Conservation (phyloP, 2,329 filamentous ascomycete genomes). For the Dactylellina cionopaga region DNA sequence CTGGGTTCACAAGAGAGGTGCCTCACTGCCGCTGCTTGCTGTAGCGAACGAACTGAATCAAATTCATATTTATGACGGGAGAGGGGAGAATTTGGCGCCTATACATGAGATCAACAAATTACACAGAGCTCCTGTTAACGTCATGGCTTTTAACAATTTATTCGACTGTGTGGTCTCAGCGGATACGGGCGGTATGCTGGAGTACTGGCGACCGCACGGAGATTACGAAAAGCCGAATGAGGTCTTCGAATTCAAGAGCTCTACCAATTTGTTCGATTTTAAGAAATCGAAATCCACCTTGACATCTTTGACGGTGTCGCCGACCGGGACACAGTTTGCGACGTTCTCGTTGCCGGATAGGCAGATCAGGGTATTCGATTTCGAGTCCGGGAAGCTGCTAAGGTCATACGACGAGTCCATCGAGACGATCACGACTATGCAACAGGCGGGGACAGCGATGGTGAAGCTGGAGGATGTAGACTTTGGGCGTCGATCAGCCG, state of each 20-base stretch:
- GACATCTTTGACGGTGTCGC: slow-evolving; percentile 83
- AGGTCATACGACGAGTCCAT: slow-evolving; percentile 96
- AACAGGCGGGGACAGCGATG: slow-evolving; percentile 85
- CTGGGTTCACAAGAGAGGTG: slow-evolving; percentile 88
- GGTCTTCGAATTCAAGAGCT: slow-evolving; percentile 92
- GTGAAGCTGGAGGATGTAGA: slow-evolving; percentile 88
- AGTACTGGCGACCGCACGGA: slow-evolving; percentile 88
- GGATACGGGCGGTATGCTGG: slow-evolving; percentile 90
- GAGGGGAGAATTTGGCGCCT: slow-evolving; percentile 79
- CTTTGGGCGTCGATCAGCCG: slow-evolving; percentile 85
- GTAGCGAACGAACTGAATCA: slow-evolving; percentile 78
- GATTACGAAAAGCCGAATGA: slow-evolving; percentile 89
- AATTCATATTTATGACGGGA: slow-evolving; percentile 87
- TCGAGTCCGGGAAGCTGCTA: slow-evolving; percentile 84
- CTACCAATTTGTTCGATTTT: slow-evolving; percentile 94
- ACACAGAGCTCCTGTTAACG: slow-evolving; percentile 81
- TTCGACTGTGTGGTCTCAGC: slow-evolving; percentile 92
- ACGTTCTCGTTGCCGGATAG: slow-evolving; percentile 92
- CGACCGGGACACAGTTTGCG: slow-evolving; percentile 84
- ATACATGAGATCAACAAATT: slow-evolving; percentile 80
- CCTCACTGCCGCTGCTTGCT: slow-evolving; percentile 86
- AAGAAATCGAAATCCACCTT: slow-evolving; percentile 92
- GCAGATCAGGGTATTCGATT: slow-evolving; percentile 93
- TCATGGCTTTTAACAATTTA: slow-evolving; percentile 88
- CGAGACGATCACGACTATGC: slow-evolving; percentile 88